Conservation (phyloP, 2,329 filamentous ascomycete genomes). For the Blastomyces gilchristii region DNA sequence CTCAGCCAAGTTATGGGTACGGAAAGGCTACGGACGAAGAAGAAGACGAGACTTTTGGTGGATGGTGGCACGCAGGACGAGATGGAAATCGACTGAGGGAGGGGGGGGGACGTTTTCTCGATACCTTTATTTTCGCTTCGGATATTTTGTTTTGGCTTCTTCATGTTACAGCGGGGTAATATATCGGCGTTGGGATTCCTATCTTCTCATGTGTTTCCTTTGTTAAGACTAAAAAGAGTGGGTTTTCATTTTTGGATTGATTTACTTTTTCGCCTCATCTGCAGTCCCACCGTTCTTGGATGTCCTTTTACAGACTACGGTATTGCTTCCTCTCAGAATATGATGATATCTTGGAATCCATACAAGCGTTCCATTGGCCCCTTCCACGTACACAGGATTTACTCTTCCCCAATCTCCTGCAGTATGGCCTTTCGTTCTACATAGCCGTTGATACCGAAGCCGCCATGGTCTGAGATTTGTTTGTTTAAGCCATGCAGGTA, state of each 20-base stretch:
- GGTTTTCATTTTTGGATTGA: neutral
- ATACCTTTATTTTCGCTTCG: neutral
- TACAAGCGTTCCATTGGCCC: neutral
- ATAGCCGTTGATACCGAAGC: too few species aligned
- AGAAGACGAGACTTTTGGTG: constrained; percentile 36
- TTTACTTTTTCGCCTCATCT: neutral
- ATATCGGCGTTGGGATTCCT: constrained; percentile 4
- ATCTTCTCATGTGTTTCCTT: neutral
- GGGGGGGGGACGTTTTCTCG: neutral
- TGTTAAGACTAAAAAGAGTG: neutral
- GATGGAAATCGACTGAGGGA: constrained; percentile 38
- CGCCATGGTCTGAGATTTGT: too few species aligned
- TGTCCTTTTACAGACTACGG: neutral
- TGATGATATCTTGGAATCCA: neutral
- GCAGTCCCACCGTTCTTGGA: neutral
- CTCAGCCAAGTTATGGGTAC: constrained; percentile 31
- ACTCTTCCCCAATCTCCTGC: constrained; percentile 5
- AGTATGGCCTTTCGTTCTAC: constrained; percentile 4
- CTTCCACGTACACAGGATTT: neutral
- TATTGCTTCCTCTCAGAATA: neutral
- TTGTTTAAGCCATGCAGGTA: too few species aligned
- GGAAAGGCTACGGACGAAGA: constrained; percentile 35
- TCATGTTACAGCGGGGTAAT: constrained; percentile 4
- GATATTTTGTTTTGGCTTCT: constrained; percentile 2
- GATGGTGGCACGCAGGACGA: constrained; percentile 37